Base-by-base conservation (phyloP, 2,329 filamentous ascomycete genomes). In the Aspergillus proliferans region DNA sequence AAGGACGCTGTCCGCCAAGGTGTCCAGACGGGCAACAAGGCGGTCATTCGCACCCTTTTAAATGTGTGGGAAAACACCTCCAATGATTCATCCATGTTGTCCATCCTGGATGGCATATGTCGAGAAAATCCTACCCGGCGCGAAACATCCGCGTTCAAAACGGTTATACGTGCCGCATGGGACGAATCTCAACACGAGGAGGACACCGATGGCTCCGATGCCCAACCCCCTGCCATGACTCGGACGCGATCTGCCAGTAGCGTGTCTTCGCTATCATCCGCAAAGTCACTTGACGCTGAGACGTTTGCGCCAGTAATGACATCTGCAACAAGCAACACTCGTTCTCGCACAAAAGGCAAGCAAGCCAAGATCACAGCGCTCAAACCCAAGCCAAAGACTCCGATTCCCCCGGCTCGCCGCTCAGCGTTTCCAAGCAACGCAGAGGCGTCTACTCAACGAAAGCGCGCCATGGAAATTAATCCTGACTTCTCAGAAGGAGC, bases 241-340 rank as follows among this genome's bases (percentile, higher is more conserved):
- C 58, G 61, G 15, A 55, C 55, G 9, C 54, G 54, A 6, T 65
- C 62, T 14, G 57, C 56, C 21, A 58, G 54, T 38, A 70, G 62
- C 18, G 60, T 62, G 10, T 71, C 69, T 14, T 71, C 67, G 10
- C 50, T 72, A 19, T 72, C 71, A 33, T 68, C 70, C 7, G 66
- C 66, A 8, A 66, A 69, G 39, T 70, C 71, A 4, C 53, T 70
- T 30, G 63, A 67, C 36, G 59, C 58, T 43, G 67, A 70, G 47
- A 62, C 63, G 18, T 59, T 59, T 45, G 57, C 56, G n/a, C 61
- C 63, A 30, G 55, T 51, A 28, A 51, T 59, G 43, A 48, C 47
- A 22, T 46, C 59, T 19, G 51, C 50, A 21, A 47, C 53, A 19
- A 46, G 53, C 30, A 49, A 50, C 43, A 41, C 52, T 40, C 52